Percentiles rank a stretch among this genome's conserved stretches.
phyloP scores from a whole-genome alignment of 371 early-diverging fungal species.

The Chytridiales sp. region DNA sequence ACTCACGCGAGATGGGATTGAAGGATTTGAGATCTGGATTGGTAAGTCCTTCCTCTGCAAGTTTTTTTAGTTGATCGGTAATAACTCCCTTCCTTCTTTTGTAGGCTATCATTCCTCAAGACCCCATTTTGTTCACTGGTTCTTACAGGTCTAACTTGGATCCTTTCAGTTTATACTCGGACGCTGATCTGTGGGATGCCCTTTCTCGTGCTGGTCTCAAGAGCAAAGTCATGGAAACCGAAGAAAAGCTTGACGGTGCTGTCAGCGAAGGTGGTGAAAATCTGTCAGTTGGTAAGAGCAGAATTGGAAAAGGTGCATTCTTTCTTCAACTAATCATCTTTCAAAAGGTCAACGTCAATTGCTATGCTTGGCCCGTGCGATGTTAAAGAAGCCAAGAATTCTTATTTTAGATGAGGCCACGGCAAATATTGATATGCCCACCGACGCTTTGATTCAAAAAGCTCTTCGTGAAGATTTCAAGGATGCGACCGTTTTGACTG shows the following conservation, averaged over 20 bases:
- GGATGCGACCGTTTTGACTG: constrained; percentile 59
- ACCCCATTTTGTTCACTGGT: constrained; percentile 52
- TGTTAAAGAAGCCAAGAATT: constrained; percentile 45
- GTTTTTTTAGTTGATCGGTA: background rate
- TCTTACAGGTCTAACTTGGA: constrained; percentile 55
- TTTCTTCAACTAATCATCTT: constrained; percentile 66
- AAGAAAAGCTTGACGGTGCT: constrained; percentile 9
- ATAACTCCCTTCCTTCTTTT: background rate
- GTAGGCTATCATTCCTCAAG: constrained; percentile 37
- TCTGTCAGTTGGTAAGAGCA: constrained; percentile 17
- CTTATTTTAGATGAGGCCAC: constrained; percentile 52
- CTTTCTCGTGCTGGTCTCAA: constrained; percentile 41
- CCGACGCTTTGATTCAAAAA: constrained; percentile 63
- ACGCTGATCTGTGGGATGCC: constrained; percentile 48
- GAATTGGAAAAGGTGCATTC: constrained; percentile 35
- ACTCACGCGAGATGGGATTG: constrained; percentile 72
- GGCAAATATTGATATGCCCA: constrained; percentile 61
- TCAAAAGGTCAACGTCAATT: constrained; percentile 77
- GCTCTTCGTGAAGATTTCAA: constrained; percentile 59
- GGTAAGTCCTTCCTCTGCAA: constrained; percentile 36
- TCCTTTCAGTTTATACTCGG: constrained; percentile 47
- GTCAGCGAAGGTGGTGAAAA: constrained; percentile 19
- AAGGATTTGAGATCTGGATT: constrained; percentile 63
- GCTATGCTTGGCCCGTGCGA: constrained; percentile 53
- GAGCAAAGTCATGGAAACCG: constrained; percentile 26